Percentiles rank a stretch among this genome's conserved stretches.
These are phyloP conservation scores for Mariannaea sp. DNA, from an alignment of 2,329 filamentous ascomycete species.

Conservation along the genomic window DNA sequence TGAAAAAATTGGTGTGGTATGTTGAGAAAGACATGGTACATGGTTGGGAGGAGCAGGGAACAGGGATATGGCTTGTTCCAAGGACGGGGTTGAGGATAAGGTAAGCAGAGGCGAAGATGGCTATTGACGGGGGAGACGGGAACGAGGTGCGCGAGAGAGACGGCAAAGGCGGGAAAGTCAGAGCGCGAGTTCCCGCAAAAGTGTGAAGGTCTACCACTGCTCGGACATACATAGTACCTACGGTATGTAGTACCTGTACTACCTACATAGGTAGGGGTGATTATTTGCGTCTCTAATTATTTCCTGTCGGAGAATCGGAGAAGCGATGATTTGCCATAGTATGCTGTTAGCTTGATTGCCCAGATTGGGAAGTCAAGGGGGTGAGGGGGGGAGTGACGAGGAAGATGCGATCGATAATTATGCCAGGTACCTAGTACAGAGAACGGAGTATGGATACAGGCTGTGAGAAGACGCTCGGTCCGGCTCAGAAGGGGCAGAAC, in stretches of 20 bases:
- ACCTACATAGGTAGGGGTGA: no score
- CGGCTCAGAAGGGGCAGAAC: conserved; percentile 1
- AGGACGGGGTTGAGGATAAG: not conserved
- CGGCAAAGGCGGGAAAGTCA: not conserved
- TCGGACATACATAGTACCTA: no score
- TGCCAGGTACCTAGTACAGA: no score
- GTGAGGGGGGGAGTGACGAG: no score
- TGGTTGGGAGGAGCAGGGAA: not conserved
- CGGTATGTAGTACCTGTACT: no score
- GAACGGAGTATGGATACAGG: no score
- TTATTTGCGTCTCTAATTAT: no score
- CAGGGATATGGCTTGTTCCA: conserved; percentile 9
- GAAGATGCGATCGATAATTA: no score
- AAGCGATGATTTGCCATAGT: not conserved
- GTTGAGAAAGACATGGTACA: not conserved
- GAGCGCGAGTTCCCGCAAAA: no score
- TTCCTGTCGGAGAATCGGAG: not conserved
- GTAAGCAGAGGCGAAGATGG: not conserved
- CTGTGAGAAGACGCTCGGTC: conserved; percentile 1
- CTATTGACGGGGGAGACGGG: not conserved
- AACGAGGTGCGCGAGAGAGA: no score
- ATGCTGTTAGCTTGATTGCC: not conserved
- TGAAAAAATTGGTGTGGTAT: no score
- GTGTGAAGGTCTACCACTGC: no score
- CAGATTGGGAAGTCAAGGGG: not conserved